Evolutionary conservation across 2,329 filamentous ascomycete species (phyloP).

Genomic region (Pseudocercospora crystallina): DNA sequence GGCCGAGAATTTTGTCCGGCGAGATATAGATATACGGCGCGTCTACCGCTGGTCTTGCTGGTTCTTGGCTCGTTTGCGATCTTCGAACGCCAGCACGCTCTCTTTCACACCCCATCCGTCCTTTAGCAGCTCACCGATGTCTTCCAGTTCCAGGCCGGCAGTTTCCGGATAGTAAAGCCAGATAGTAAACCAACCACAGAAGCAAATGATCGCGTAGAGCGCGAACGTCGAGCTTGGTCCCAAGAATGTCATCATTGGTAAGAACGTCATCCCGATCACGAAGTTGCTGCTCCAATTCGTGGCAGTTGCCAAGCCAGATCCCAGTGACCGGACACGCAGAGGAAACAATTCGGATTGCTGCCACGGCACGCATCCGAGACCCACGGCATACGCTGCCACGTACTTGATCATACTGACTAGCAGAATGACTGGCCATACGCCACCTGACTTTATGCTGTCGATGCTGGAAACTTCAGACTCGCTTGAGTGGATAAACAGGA

Average conservation of each 20-base stretch:
- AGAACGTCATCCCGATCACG: constrained; percentile 78
- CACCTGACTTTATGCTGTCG: neutral
- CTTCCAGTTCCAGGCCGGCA: constrained; percentile 76
- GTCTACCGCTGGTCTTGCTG: no score
- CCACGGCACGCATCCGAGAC: constrained; percentile 91
- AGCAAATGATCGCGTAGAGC: constrained; percentile 73
- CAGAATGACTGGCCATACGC: constrained; percentile 53
- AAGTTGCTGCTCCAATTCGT: constrained; percentile 91
- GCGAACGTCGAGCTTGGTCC: constrained; percentile 76
- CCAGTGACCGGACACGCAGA: constrained; percentile 68
- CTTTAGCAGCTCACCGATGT: constrained; percentile 69
- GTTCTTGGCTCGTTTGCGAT: neutral
- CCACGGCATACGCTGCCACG: constrained; percentile 81
- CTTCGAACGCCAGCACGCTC: constrained; percentile 1
- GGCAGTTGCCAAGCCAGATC: constrained; percentile 71
- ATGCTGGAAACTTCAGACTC: neutral
- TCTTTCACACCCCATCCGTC: constrained; percentile 65
- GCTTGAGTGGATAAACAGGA: constrained; percentile 56
- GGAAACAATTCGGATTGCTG: constrained; percentile 89
- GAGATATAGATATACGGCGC: no score
- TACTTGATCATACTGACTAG: constrained; percentile 77
- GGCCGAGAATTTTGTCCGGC: no score
- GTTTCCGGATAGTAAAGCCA: constrained; percentile 85
- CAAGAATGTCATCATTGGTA: constrained; percentile 79
- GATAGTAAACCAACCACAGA: constrained; percentile 59